A percentile compares a stretch with the other conserved stretches of the same genome.
phyloP scores from a whole-genome alignment of 1,139 yeast genomes.

The Saccharomyces uvarum region DNA sequence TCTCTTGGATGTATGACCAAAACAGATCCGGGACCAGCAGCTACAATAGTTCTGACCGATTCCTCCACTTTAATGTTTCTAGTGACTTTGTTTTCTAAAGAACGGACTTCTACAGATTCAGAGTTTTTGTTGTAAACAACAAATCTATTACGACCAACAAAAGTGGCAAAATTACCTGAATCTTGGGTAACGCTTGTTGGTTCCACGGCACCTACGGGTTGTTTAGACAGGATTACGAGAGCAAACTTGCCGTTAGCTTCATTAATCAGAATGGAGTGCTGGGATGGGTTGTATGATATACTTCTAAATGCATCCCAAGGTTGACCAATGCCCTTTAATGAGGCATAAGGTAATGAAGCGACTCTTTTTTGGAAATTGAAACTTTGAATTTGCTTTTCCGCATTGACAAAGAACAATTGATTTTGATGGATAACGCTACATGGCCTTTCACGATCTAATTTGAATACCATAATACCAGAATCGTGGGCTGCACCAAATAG shows the following conservation, averaged over 20 bases:
- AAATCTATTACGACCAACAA: conserved; percentile 90
- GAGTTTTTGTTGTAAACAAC: conserved; percentile 65
- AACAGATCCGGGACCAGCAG: conserved; percentile 79
- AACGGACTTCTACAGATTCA: conserved; percentile 71
- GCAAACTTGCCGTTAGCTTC: conserved; percentile 60
- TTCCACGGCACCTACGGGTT: conserved; percentile 86
- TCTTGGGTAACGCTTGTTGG: conserved; percentile 76
- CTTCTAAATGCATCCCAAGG: conserved; percentile 82
- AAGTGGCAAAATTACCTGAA: conserved; percentile 76
- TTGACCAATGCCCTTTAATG: conserved; percentile 77
- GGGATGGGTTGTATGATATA: conserved; percentile 86
- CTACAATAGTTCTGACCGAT: conserved; percentile 62
- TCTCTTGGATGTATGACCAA: conserved; percentile 63
- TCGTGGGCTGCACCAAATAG: conserved; percentile 96
- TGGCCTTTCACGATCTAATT: conserved; percentile 95
- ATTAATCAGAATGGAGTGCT: conserved; percentile 76
- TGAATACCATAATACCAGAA: conserved; percentile 96
- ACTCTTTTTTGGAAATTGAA: conserved; percentile 58
- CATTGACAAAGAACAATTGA: conserved; percentile 65
- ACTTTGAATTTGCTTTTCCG: conserved; percentile 78
- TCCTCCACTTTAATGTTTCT: conserved; percentile 73
- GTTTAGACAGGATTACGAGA: conserved; percentile 71
- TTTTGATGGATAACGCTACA: conserved; percentile 70
- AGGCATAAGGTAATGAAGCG: conserved; percentile 68
- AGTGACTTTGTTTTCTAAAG: conserved; percentile 71